Evolutionary conservation across 768 basidiomycete species (phyloP), one percentile per base, ranked within the genome.

Genomic region (Rhodotorula graminis): DNA sequence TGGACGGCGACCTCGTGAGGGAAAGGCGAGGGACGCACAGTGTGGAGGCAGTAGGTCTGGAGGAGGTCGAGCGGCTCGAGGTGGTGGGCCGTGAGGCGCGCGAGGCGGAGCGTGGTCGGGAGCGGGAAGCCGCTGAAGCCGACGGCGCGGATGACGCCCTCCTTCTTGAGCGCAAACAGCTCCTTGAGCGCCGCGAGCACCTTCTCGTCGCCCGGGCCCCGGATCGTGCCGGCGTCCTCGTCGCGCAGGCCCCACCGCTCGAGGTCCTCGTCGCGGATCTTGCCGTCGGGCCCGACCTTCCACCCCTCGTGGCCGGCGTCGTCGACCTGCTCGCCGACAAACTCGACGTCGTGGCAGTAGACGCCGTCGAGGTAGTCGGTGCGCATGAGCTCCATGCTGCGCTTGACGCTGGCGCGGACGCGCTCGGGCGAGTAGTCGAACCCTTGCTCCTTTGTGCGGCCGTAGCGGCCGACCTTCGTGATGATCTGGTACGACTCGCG

Each of bases 91-190:
- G 92, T 85, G 63, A 93, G 83, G 47, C 91, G 84, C 16, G 91
- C 86, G 27, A 93, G 81, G n/a, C 92, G 88, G 42, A 94, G 85
- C n/a, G 94, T 84, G 0, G 89, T 88, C 16, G 91, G 88, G 37
- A 93, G 84, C 19, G 91, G 91, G 75, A 88, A 92, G 1, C 90
- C 91, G 73, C 89, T 87, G 75, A 94, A 89, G 18, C 93, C 92
- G 68, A 94, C 86, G 53, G 87, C 82, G 79, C 82, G 86, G 73
- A 93, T 82, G 42, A 90, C 76, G 0, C 92, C 92, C 73, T 90
- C 88, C 10, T 85, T 84, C 80, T 92, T 86, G 77, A 92, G 81
- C 77, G 85, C 86, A 64, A 85, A 84, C 52, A 94, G 81, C 74
- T 89, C 88, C 40, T 82, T 83, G 67, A 88, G 83, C 0, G 90